These are phyloP conservation scores for Zea mays DNA, from an alignment of 176 grass and related monocot species.

Conservation along the genomic window Zm-B73-REFERENCE-NAM-5.0 NC_050099.1:249655501-249656000, in stretches of 20 bases:
- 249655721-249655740: slow-evolving; percentile 67
- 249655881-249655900: too few species aligned
- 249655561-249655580: slow-evolving; percentile 70
- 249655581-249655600: slow-evolving; percentile 64
- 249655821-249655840: slow-evolving; percentile 39
- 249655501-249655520: neutral
- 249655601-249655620: slow-evolving; percentile 70
- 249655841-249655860: too few species aligned
- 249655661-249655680: slow-evolving; percentile 45
- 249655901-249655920: slow-evolving; percentile 6
- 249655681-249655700: slow-evolving; percentile 64
- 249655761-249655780: slow-evolving; percentile 55
- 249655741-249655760: slow-evolving; percentile 90
- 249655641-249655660: neutral
- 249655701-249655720: slow-evolving; percentile 77
- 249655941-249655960: slow-evolving; percentile 83
- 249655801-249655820: slow-evolving; percentile 72
- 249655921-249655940: slow-evolving; percentile 42
- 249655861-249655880: neutral
- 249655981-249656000: slow-evolving; percentile 93
- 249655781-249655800: slow-evolving; percentile 47
- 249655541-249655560: slow-evolving; percentile 59
- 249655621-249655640: slow-evolving; percentile 47
- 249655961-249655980: slow-evolving; percentile 73
- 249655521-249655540: slow-evolving; percentile 13